Evolutionary conservation across 139 green algal species (phyloP).

Genomic region (Klebsormidium nitens): DNA sequence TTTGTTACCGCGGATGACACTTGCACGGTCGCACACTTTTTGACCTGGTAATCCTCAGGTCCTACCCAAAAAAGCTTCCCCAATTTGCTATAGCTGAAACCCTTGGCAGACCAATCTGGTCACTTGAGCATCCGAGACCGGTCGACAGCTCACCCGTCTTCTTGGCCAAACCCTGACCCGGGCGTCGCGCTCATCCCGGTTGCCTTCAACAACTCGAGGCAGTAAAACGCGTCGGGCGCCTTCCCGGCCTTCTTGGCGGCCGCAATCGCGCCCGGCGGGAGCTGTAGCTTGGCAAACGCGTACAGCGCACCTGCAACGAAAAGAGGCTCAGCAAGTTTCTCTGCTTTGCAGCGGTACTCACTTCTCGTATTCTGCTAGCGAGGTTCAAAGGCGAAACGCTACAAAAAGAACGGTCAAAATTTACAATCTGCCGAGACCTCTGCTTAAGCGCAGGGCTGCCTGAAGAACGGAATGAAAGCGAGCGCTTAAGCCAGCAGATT

Average conservation of each 20-base stretch:
- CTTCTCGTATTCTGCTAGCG: background rate
- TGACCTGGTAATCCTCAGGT: background rate
- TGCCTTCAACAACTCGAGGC: conserved; percentile 70
- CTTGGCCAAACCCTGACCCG: conserved; percentile 77
- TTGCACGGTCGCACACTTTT: background rate
- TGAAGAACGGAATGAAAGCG: no score
- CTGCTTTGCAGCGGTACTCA: background rate
- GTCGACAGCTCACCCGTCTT: conserved; percentile 27
- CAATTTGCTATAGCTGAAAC: conserved; percentile 39
- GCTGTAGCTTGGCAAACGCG: conserved; percentile 45
- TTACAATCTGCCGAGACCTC: no score
- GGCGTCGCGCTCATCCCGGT: conserved; percentile 90
- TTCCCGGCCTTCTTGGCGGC: conserved; percentile 71
- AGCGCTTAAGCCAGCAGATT: no score
- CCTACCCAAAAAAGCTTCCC: background rate
- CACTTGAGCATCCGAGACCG: background rate
- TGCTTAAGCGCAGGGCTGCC: no score
- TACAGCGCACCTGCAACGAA: conserved; percentile 45
- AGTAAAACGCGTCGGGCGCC: conserved; percentile 89
- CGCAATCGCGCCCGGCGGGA: conserved; percentile 60
- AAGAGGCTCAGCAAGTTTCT: no score
- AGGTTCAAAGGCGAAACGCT: no score
- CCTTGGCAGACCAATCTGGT: conserved; percentile 37
- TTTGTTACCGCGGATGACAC: no score
- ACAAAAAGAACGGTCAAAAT: no score